Evolutionary conservation across 176 grass and related monocot species (phyloP).

Genomic region (Chloris gayana): DNA sequence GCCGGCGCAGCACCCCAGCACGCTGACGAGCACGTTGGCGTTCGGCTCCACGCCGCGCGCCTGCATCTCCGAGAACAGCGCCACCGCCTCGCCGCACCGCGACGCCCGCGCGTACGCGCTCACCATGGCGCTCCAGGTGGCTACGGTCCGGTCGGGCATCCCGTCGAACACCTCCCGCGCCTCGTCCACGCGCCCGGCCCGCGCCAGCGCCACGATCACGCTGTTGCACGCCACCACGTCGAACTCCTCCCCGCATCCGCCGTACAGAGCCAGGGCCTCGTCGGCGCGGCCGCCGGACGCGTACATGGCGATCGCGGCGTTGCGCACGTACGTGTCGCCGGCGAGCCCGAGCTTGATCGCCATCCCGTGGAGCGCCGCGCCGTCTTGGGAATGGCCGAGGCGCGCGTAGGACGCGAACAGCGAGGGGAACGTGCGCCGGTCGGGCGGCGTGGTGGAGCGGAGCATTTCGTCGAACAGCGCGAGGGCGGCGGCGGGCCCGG

Average conservation of each 20-base stretch:
- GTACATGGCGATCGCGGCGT: constrained; percentile 77
- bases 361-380: constrained; percentile 72
- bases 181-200: constrained; percentile 48
- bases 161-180: constrained; percentile 56
- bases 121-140: constrained; percentile 78
- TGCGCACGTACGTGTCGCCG: constrained; percentile 56
- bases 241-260: constrained; percentile 28
- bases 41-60: constrained; percentile 57
- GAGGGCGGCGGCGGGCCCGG: constrained; percentile 46
- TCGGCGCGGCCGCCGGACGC: constrained; percentile 38
- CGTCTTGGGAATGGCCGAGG: constrained; percentile 37
- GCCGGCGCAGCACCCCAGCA: constrained; percentile 64
- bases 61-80: constrained; percentile 70
- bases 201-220: constrained; percentile 59
- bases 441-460: constrained; percentile 26
- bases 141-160: constrained; percentile 58
- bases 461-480: constrained; percentile 68
- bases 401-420: constrained; percentile 54
- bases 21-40: constrained; percentile 58
- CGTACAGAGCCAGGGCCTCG: constrained; percentile 48
- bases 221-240: constrained; percentile 70
- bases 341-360: constrained; percentile 68
- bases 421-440: constrained; percentile 59
- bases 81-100: constrained; percentile 48
- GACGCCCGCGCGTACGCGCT: constrained; percentile 51